Evolutionary conservation across 306 rosid species (phyloP), one percentile per base, ranked within the genome.

Genomic region (Adenanthera pavonina): DNA sequence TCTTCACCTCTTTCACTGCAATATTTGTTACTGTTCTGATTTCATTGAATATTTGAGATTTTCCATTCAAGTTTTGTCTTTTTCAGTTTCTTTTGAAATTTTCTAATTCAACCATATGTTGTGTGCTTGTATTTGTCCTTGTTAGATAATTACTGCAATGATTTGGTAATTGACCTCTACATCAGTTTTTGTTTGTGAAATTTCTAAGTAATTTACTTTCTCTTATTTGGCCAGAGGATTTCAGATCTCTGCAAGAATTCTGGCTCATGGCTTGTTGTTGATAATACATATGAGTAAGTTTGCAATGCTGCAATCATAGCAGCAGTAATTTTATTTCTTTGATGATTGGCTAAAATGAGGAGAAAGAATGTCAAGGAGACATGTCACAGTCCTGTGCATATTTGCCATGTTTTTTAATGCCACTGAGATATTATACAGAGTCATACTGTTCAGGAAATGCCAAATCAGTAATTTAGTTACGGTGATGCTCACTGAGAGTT

Each of bases 261-360:
- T 72, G 98, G 98, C 48, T 87, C 91, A 64, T 94, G 98, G 98
- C 96, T 94, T 56, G 85, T 94, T 65, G 96, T 92, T 78, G 98
- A 94, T 84, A 94, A 94, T 75, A 94, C 98, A 76, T 94, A 92
- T 25, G 98, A 94, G 98, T 94, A 92, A 86, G 88, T 76, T 44
- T 14, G 60, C 7, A 40, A 69, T 19, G 54, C 51, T 69, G 16
- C 40, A 8, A 69, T 69, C 5, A 34, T 35, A 34, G 35, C 13
- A 3, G 51, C 47, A 52, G 48, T 53, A 14, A 5, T 36, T 16
- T 73, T 25, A 53, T 51, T 52, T 73, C 44, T 7, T 35, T 2
- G 34, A 7, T 53, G 49, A 35, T 73, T 46, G 54, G 33, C 8
- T 30, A 48, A 71, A 36, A 3, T 10, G 51, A 20, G 25, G 41